Evolutionary conservation across 352 stramenopile genomes (phyloP).

Genomic region (Globisporangium alternatum): DNA sequence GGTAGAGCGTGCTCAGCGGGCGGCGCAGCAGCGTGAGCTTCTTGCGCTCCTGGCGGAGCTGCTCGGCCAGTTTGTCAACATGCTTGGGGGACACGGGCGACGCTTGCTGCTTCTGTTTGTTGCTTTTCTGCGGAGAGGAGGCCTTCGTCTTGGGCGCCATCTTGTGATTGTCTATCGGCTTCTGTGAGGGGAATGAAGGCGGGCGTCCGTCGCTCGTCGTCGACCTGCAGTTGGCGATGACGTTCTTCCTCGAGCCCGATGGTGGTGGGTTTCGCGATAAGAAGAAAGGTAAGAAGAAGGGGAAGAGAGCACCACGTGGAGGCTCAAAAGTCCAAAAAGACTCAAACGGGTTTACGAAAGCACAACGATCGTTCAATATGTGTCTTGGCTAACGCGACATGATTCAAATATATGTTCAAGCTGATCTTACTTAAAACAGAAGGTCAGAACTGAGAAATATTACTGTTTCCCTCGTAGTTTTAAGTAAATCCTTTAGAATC

Average conservation of each 20-base stretch:
- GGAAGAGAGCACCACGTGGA: not conserved
- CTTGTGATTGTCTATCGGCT: not conserved
- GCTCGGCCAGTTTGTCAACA: constrained; percentile 36
- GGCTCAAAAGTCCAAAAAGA: no score
- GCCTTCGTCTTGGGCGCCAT: constrained; percentile 10
- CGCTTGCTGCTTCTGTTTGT: not conserved
- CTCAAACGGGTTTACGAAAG: no score
- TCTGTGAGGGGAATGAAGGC: not conserved
- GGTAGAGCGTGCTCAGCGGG: constrained; percentile 70
- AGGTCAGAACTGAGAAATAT: no score
- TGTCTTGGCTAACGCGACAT: no score
- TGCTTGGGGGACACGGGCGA: constrained; percentile 1
- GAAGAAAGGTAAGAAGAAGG: not conserved
- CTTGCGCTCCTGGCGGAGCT: constrained; percentile 73
- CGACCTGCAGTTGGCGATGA: not conserved
- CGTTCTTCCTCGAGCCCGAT: not conserved
- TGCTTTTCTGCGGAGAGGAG: constrained; percentile 3
- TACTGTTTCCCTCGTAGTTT: no score
- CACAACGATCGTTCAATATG: no score
- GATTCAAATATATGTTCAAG: no score
- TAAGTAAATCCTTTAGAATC: no score
- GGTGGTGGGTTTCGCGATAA: constrained; percentile 4
- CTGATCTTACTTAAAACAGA: no score
- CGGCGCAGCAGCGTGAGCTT: constrained; percentile 82
- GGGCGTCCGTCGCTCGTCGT: not conserved